Evolutionary conservation across 805 yeast species (phyloP).

Genomic region (Pichia nanzhaoensis): DNA sequence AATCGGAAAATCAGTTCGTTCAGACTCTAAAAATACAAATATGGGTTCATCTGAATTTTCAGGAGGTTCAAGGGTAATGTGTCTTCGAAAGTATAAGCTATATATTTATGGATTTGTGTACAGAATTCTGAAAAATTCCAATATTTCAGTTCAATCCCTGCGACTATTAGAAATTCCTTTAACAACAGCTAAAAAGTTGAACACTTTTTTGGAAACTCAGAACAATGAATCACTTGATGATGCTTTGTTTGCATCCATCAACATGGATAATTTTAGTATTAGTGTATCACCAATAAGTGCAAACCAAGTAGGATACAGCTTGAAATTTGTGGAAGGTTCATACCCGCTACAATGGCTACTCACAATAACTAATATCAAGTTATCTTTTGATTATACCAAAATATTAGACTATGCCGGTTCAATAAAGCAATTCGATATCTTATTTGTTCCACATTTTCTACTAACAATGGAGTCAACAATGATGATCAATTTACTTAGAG

Average conservation of each 20-base stretch:
- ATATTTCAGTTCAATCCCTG: constrained; percentile 20
- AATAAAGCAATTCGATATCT: constrained; percentile 23
- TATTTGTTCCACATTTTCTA: constrained; percentile 26
- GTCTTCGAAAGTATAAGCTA: constrained; percentile 3
- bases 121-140: constrained; percentile 20
- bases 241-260: constrained; percentile 14
- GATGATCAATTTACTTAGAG: constrained; percentile 15
- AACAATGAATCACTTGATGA: constrained; percentile 6
- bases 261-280: constrained; percentile 16
- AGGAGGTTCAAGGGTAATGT: background rate
- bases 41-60: too few relatives aligned
- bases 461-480: constrained; percentile 17
- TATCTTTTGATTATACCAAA: constrained; percentile 21
- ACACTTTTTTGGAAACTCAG: constrained; percentile 1
- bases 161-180: constrained; percentile 25
- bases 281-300: constrained; percentile 15
- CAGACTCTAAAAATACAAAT: background rate
- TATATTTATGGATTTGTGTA: constrained; percentile 16
- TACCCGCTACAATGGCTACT: constrained; percentile 35
- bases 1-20: background rate
- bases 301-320: constrained; percentile 39
- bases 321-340: constrained; percentile 35
- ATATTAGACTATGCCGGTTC: constrained; percentile 13
- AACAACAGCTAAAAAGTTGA: constrained; percentile 12
- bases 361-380: constrained; percentile 33